Base-by-base conservation (phyloP, 345 rosid genomes). In the Syzygium aqueum region DNA sequence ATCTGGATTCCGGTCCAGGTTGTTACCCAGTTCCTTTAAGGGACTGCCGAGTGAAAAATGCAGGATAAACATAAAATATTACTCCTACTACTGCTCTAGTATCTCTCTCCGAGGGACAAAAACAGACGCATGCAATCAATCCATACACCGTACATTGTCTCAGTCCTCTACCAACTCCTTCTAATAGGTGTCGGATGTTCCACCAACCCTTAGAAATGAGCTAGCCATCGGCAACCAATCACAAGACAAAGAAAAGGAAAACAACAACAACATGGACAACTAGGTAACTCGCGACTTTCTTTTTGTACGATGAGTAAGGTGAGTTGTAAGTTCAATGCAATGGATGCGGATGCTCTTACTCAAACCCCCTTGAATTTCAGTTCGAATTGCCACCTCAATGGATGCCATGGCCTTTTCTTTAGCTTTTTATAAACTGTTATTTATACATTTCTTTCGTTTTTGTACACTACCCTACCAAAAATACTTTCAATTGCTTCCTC, bases 1-100 rank as follows among this genome's bases (percentile, higher is more conserved):
- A 65, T 33, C 3, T 1, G 0, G 13, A 17, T 67, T 12, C 11
- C 5, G 7, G 1, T 33, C 21, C 7, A 67, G 2, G 43, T 6
- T 67, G 33, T 17, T 67, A 67, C 40, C 46, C 7, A 67, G 46
- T 17, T 67, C 25, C 13, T 33, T 30, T 10, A 8, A 67, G 46
- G 25, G 33, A 33, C 13, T 33, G 19, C 46, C 1, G 1, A 17
- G 78, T 17, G 46, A 33, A 67, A 33, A 67, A 67, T 33, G 33
- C 80, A 67, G 11, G 13, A 67, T 67, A 17, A 67, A 30, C 78
- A 33, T 67, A 9, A 73, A 19, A 37, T 37, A 33, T 37, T 33
- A 19, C 80, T 73, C 49, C 49, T 37, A 10, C 46, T 33, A 73
- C 27, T 9, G 13, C 3, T 73, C 27, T 37, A 73, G 27, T 73